Evolutionary conservation across 2,329 filamentous ascomycete species (phyloP).

Genomic region (Albophoma yamanashiensis): DNA sequence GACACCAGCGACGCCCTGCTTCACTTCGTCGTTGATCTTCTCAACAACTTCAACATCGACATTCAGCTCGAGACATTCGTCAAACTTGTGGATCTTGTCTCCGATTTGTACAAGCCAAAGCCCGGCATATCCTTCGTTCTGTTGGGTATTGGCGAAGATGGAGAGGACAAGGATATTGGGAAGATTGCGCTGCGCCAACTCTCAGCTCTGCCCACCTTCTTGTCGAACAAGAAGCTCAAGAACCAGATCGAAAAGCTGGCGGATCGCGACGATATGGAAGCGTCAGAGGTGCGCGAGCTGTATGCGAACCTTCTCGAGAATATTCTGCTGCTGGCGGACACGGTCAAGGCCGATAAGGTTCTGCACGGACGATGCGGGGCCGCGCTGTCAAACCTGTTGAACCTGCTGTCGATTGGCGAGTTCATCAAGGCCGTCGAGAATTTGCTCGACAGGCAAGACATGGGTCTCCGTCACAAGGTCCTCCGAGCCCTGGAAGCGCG

Average conservation of each 20-base stretch:
- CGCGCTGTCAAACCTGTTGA: slow-evolving; percentile 68
- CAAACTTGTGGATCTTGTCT: slow-evolving; percentile 64
- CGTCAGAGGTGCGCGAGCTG: slow-evolving; percentile 54
- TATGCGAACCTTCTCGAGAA: slow-evolving; percentile 60
- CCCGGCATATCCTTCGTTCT: slow-evolving; percentile 63
- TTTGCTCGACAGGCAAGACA: slow-evolving; percentile 64
- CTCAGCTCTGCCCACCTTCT: slow-evolving; percentile 44
- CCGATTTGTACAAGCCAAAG: slow-evolving; percentile 66
- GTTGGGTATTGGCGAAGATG: slow-evolving; percentile 45
- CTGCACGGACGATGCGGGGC: slow-evolving; percentile 53
- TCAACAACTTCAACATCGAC: slow-evolving; percentile 60
- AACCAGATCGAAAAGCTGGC: slow-evolving; percentile 44
- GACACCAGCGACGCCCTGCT: slow-evolving; percentile 63
- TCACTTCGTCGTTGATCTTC: slow-evolving; percentile 65
- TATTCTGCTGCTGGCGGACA: slow-evolving; percentile 54
- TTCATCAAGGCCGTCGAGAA: slow-evolving; percentile 83
- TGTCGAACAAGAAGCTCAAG: slow-evolving; percentile 47
- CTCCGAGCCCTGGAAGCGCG: slow-evolving; percentile 72
- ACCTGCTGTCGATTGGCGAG: slow-evolving; percentile 74
- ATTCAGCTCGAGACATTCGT: slow-evolving; percentile 70
- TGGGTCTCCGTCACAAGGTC: slow-evolving; percentile 68
- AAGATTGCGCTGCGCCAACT: slow-evolving; percentile 44
- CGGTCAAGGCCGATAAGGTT: slow-evolving; percentile 43
- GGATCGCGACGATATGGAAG: slow-evolving; percentile 54
- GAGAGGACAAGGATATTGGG: slow-evolving; percentile 34